Percentiles rank a stretch among this genome's conserved stretches.
Conservation (phyloP, 805 yeast species). For the Danielia reshetovae region DNA sequence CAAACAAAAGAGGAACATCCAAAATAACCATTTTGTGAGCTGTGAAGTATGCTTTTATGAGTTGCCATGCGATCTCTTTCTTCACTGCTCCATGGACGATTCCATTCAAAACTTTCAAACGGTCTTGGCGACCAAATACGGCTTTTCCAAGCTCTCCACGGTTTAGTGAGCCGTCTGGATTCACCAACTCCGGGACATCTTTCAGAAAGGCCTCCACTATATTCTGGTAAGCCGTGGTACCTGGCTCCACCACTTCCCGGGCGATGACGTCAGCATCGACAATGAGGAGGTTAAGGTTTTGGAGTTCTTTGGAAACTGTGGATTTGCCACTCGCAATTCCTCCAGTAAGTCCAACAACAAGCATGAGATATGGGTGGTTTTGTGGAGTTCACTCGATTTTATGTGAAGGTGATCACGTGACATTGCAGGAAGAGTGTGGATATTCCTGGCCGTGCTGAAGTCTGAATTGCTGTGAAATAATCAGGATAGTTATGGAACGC, state of each 20-base stretch:
- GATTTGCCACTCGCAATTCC: slow-evolving; percentile 97
- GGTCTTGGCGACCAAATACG: slow-evolving; percentile 67
- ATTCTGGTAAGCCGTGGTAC: slow-evolving; percentile 60
- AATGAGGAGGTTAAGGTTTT: slow-evolving; percentile 50
- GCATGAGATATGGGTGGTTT: slow-evolving; percentile 63
- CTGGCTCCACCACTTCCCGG: slow-evolving; percentile 79
- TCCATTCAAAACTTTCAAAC: slow-evolving; percentile 57
- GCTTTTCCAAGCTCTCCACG: slow-evolving; percentile 71
- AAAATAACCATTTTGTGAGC: slow-evolving; percentile 62
- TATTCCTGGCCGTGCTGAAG: too few relatives aligned
- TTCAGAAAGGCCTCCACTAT: slow-evolving; percentile 59
- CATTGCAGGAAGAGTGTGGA: too few relatives aligned
- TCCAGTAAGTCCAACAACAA: slow-evolving; percentile 93
- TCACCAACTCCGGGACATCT: slow-evolving; percentile 48
- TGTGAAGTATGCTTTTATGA: slow-evolving; percentile 53
- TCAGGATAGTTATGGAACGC: too few relatives aligned
- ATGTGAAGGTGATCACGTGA: too few relatives aligned
- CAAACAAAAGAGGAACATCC: slow-evolving; percentile 90
- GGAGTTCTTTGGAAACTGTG: slow-evolving; percentile 67
- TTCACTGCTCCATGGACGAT: slow-evolving; percentile 89
- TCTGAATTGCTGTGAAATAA: too few relatives aligned
- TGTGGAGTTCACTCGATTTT: too few relatives aligned
- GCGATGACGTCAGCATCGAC: slow-evolving; percentile 94
- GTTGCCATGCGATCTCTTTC: slow-evolving; percentile 55
- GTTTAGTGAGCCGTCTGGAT: slow-evolving; percentile 48